These are phyloP conservation scores for Cladosporium sp. DNA, from an alignment of 2,329 filamentous ascomycete genomes.

Conservation along the genomic window DNA sequence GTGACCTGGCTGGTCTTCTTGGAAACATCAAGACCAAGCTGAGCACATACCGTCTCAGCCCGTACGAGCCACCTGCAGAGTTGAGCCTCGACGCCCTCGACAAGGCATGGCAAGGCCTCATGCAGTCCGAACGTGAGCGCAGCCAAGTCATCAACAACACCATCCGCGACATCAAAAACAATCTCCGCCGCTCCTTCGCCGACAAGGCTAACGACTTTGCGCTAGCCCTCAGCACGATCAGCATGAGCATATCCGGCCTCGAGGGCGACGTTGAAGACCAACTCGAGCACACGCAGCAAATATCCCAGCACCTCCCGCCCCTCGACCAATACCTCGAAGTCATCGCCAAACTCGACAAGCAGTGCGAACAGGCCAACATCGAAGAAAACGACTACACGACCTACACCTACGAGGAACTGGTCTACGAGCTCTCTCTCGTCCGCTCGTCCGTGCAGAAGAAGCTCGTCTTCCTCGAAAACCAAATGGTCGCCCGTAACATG, in stretches of 20 bases:
- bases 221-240: constrained; percentile 88
- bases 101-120: constrained; percentile 71
- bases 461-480: constrained; percentile 92
- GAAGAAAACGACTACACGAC: constrained; percentile 99
- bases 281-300: constrained; percentile 75
- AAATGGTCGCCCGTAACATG: constrained; percentile 98
- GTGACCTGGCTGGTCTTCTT: constrained; percentile 83
- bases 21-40: constrained; percentile 99
- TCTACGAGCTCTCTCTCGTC: constrained; percentile 88
- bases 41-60: constrained; percentile 84
- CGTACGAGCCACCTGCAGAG: constrained; percentile 85
- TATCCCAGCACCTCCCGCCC: constrained; percentile 80
- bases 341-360: constrained; percentile 78
- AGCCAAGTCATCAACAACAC: constrained; percentile 97
- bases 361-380: constrained; percentile 95
- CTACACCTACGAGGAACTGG: constrained; percentile 94
- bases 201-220: constrained; percentile 99
- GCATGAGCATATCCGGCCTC: constrained; percentile 90
- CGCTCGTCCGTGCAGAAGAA: constrained; percentile 94
- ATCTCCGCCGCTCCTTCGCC: constrained; percentile 84
- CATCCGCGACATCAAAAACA: constrained; percentile 98
- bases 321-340: constrained; percentile 88
- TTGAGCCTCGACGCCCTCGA: constrained; percentile 80
- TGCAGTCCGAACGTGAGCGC: constrained; percentile 78
- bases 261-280: constrained; percentile 98